These are phyloP conservation scores for Hypoxylon sp. DNA, from an alignment of 2,329 filamentous ascomycete species.

Conservation along the genomic window DNA sequence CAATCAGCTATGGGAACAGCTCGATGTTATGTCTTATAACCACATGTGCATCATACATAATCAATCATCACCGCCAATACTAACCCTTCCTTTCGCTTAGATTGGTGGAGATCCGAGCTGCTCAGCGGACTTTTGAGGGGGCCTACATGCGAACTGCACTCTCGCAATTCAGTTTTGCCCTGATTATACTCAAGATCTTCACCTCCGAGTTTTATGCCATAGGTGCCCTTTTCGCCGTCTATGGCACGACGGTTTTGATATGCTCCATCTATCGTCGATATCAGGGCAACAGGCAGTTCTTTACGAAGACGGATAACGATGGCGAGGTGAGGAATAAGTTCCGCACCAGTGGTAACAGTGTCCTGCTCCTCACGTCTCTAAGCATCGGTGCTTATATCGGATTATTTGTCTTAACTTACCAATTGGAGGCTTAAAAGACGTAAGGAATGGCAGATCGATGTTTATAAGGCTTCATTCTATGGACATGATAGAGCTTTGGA, in stretches of 20 bases:
- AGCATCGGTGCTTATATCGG: slow-evolving; percentile 66
- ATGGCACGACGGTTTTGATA: slow-evolving; percentile 83
- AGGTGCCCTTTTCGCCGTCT: slow-evolving; percentile 93
- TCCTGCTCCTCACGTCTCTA: slow-evolving; percentile 63
- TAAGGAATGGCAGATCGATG: no score
- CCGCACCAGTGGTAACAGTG: slow-evolving; percentile 70
- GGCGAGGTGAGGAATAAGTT: slow-evolving; percentile 63
- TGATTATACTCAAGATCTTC: slow-evolving; percentile 96
- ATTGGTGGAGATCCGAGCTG: slow-evolving; percentile 92
- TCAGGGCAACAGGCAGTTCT: slow-evolving; percentile 95
- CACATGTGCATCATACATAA: background rate
- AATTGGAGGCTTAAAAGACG: slow-evolving; percentile 47
- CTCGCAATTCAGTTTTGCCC: slow-evolving; percentile 92
- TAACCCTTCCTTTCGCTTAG: slow-evolving; percentile 45
- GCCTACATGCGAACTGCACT: slow-evolving; percentile 95
- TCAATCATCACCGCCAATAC: slow-evolving; percentile 13
- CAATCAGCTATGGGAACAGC: no score
- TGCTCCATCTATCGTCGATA: slow-evolving; percentile 87
- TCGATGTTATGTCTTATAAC: no score
- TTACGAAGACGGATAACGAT: slow-evolving; percentile 63
- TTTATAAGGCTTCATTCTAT: no score
- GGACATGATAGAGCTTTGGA: no score
- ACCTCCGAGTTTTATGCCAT: slow-evolving; percentile 96
- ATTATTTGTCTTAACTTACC: slow-evolving; percentile 64
- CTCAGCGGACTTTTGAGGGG: slow-evolving; percentile 95